Evolutionary conservation across 2,329 filamentous ascomycete genomes (phyloP), one percentile per base, ranked within the genome.

Genomic region (Ceratocystiopsis sp.): DNA sequence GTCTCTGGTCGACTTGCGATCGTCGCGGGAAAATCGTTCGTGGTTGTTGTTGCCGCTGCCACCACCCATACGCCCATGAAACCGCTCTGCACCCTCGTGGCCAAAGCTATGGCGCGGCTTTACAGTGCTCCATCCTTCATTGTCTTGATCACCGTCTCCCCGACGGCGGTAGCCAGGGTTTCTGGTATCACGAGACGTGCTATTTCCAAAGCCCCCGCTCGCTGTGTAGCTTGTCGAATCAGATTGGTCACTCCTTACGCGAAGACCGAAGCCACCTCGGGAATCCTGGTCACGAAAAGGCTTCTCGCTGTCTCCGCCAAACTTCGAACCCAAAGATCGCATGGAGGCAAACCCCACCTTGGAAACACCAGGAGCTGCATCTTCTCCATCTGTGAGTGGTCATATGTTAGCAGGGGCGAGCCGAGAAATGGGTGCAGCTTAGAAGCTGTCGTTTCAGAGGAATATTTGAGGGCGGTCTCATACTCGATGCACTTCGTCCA

Each of bases 361-460:
- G 2, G 86, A 84, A 17, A 86, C 86, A 14, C 84, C 86, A 45
- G 94, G 80, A 46, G 91, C 72, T 45, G 93, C 81, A 50, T 93
- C 85, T 53, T 93, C 87, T 54, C 73, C 64, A 57, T 74, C 76
- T 81, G 32, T 25, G 17, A 8, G 10, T 29, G 25, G 10, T 10
- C 25, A 29, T 29, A 29, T 29, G 25, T 51, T 35, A 42, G 18
- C 13, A 35, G 52, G 55, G 57, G 54, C 15, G 38, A 35, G 18
- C 19, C 14, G 37, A 13, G 40, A 9, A 34, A 15, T 17, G 3
- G 29, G 37, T 13, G 25, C 10, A 11, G 25, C 25, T 29, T 8
- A 10, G 10, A 11, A 29, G 25, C 7, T 9, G 7, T 29, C 4
- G 6, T 29, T 11, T 29, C 7, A 2, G 25, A 35, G 16, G 15